These are phyloP conservation scores for Corymbia citriodora DNA, from an alignment of 441 rosid species.

Conservation along the genomic window DNA sequence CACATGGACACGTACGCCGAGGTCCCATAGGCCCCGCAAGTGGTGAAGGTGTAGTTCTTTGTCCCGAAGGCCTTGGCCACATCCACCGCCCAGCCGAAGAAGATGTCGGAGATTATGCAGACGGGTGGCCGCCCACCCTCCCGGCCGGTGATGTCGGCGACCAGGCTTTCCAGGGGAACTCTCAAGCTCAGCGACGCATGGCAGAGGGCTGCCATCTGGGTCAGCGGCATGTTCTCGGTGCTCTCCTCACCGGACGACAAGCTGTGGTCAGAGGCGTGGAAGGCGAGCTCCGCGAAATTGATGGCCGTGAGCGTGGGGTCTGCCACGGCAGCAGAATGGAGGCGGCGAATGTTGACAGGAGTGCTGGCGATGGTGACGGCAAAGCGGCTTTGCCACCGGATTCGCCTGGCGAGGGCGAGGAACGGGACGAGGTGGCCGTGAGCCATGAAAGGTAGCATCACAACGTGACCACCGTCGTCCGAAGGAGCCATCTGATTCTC, in stretches of 20 bases:
- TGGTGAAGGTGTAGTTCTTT: neutral
- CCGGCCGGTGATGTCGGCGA: neutral
- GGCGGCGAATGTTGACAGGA: slow-evolving; percentile 8
- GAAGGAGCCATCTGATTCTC: neutral
- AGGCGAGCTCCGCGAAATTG: slow-evolving; percentile 1
- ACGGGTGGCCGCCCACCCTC: neutral
- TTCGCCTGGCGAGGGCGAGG: neutral
- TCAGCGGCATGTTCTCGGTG: neutral
- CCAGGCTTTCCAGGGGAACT: slow-evolving; percentile 2
- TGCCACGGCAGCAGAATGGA: neutral
- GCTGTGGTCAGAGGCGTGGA: neutral
- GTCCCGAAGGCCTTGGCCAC: slow-evolving; percentile 13
- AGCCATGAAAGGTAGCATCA: neutral
- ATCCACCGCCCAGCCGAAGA: slow-evolving; percentile 15
- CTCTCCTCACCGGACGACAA: neutral
- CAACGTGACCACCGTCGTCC: neutral
- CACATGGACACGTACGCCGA: slow-evolving; percentile 6
- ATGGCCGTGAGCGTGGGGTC: neutral
- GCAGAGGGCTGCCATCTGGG: neutral
- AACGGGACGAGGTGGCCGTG: neutral
- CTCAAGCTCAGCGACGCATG: slow-evolving; percentile 2
- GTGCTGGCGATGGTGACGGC: slow-evolving; percentile 12
- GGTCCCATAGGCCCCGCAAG: slow-evolving; percentile 6
- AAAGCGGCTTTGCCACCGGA: neutral
- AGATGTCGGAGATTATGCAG: slow-evolving; percentile 9